Base-by-base conservation (phyloP, 2,329 filamentous ascomycete species). In the Aspergillus latus region DNA sequence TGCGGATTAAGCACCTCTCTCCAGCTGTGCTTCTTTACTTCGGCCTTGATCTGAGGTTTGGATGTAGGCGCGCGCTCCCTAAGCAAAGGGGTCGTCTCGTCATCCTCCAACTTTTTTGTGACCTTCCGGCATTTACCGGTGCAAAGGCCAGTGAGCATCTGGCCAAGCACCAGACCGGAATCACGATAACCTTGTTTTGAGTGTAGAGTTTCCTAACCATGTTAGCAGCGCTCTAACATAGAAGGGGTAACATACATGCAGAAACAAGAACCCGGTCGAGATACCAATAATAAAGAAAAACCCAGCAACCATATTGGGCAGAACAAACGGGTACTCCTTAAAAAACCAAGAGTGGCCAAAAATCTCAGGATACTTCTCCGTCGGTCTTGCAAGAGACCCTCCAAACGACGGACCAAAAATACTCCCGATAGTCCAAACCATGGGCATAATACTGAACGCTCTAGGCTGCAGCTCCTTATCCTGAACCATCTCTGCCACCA, bases 391-490 rank as follows among this genome's bases (percentile, higher is more conserved):
- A 58, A 97, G 84, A 59, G 91, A 87, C 4, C 93, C 93, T 29
- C 93, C 93, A 66, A 97, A 88, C 3, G 86, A 87, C 1, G 93
- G 93, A 0, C 93, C 93, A 63, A 96, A 89, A 37, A 96, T 90
- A 36, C 86, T 89, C 0, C 93, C 93, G 51, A 97, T 78, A 9
- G 87, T 92, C 88, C 91, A 97, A 1, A 88, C 89, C 13, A 97
- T 76, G 3, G 93, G 93, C 92, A 97, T 97, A 45, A 97, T 80
- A 61, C 88, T 92, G 72, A 97, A 97, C 0, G 94, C 94, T 51
- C 86, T 81, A 0, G 93, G 92, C 68, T 97, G 93, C 5, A 96
- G 79, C 68, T 92, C 88, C 70, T 84, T 91, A 71, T 94, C 86
- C 0, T 91, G 89, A 1, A 96, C 92, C 82, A 97, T 86, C 72